Percentiles rank a stretch among this genome's conserved stretches.
Conservation (phyloP, 495 filamentous ascomycete genomes). For the Staphylotrichum tortipilum region DNA sequence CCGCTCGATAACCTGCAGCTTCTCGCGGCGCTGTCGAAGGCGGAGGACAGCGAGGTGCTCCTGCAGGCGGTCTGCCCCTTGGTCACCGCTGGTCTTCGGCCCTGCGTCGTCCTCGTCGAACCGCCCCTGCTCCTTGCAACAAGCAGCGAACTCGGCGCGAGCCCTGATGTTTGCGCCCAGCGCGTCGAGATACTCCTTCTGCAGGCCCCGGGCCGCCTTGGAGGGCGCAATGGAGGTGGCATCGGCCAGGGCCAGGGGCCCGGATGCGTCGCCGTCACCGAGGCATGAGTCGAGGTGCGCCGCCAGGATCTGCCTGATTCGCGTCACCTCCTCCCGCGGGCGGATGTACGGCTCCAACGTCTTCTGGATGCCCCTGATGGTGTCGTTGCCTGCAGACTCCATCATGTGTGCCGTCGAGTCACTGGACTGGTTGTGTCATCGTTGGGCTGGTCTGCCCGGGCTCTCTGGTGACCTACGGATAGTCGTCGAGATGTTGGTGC, state of each 20-base stretch:
- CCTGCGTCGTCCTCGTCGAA: conserved; percentile 11
- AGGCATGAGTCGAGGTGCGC: conserved; percentile 30
- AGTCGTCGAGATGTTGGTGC: too few relatives aligned
- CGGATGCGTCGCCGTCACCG: conserved; percentile 20
- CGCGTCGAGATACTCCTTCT: conserved; percentile 48
- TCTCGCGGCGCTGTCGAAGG: conserved; percentile 47
- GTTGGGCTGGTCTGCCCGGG: background rate
- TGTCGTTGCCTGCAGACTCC: conserved; percentile 7
- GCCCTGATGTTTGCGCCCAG: conserved; percentile 50
- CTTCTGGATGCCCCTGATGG: conserved; percentile 17
- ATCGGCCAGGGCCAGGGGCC: conserved; percentile 33
- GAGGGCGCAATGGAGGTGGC: conserved; percentile 11
- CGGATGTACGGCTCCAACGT: conserved; percentile 32
- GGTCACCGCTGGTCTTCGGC: background rate
- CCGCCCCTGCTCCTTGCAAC: conserved; percentile 14
- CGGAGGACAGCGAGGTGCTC: conserved; percentile 41
- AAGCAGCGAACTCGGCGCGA: conserved; percentile 37
- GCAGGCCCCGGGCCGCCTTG: conserved; percentile 26
- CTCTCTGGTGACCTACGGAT: too few relatives aligned
- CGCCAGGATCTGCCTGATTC: conserved; percentile 35
- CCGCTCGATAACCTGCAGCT: conserved; percentile 40
- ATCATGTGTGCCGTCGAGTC: background rate
- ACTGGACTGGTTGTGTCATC: background rate
- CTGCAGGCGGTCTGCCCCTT: conserved; percentile 27
- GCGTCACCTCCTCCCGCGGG: conserved; percentile 34